Base-by-base conservation (phyloP, 2,329 filamentous ascomycete species). In the Trichoderma sp. region DNA sequence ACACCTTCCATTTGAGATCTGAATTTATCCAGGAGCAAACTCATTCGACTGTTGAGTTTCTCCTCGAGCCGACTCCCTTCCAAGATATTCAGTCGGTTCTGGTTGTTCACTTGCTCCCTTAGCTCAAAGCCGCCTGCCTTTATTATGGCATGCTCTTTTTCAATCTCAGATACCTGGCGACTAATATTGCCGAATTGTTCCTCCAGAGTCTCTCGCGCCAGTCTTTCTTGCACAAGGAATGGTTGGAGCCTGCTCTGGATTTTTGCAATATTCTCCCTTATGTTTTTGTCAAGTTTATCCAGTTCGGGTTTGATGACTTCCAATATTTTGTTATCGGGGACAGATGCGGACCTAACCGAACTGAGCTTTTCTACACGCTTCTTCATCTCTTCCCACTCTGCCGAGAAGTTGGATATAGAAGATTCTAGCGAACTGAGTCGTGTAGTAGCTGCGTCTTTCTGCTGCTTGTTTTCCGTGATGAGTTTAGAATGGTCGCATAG, bases 51-150 rank as follows among this genome's bases (percentile, higher is more conserved):
- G 24, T 36, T 14, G 6, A 58, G 4, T 15, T 34, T 58, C 2
- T 47, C 30, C 1, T 36, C 34, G 9, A 83, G 77, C 51, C 81
- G 76, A 18, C 81, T 79, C 6, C 86, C 73, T 5, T 77, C 76
- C 0, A 80, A 77, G 21, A 70, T 8, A 53, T 65, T 6, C 51
- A 30, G 3, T 5, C 12, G 12, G 51, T 8, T 51, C 21, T 57
- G 74, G 1, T 81, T 76, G 15, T 74, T 74, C 3, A 86, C 32
- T 47, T 66, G 32, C 4, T 47, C n/a, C 6, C 32, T 14, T 0
- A 58, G 62, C 4, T 57, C 30, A 18, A 26, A 24, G 6, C 30
- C 8, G 39, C 61, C 62, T 1, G 43, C 9, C n/a, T 61, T 73
- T 12, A 73, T 36, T 4, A n/a, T 32, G 15, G 71, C 57, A 15